Conservation (phyloP, 257 asterid species). For the Salvia rosmarinus region DNA sequence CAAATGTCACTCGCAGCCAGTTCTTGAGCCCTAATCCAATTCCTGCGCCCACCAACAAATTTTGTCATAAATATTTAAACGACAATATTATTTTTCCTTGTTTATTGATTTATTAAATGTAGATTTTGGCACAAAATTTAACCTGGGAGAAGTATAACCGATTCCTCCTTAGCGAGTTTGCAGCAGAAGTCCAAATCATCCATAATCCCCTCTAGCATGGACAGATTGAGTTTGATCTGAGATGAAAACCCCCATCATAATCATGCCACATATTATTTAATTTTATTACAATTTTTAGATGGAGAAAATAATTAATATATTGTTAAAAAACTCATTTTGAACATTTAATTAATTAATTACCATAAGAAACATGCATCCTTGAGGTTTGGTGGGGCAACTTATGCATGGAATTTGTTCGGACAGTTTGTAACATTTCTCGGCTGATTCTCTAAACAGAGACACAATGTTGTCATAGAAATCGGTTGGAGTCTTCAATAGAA, state of each 20-base stretch:
- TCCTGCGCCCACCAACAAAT: slow-evolving; percentile 41
- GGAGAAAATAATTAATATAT: too few species aligned
- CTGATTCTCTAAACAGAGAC: slow-evolving; percentile 50
- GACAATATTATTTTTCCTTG: too few species aligned
- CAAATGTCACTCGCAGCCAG: slow-evolving; percentile 74
- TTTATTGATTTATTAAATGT: too few species aligned
- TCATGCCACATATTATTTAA: too few species aligned
- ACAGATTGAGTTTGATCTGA: too few species aligned
- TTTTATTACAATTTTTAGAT: too few species aligned
- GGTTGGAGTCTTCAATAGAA: slow-evolving; percentile 55
- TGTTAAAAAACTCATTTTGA: too few species aligned
- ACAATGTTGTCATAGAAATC: slow-evolving; percentile 58
- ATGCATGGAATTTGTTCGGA: slow-evolving; percentile 56
- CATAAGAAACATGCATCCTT: slow-evolving; percentile 72
- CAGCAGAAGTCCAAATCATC: too few species aligned
- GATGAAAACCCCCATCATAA: too few species aligned
- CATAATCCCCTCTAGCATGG: too few species aligned
- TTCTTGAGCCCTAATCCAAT: slow-evolving; percentile 68
- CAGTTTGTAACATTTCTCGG: slow-evolving; percentile 49
- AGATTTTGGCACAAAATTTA: neutral
- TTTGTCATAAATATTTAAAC: neutral
- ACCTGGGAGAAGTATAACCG: too few species aligned
- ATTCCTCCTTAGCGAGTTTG: too few species aligned
- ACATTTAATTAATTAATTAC: slow-evolving; percentile 39
- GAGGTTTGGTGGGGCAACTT: slow-evolving; percentile 55